Evolutionary conservation across 345 rosid genomes (phyloP).

Genomic region (Camelina sativa): DNA sequence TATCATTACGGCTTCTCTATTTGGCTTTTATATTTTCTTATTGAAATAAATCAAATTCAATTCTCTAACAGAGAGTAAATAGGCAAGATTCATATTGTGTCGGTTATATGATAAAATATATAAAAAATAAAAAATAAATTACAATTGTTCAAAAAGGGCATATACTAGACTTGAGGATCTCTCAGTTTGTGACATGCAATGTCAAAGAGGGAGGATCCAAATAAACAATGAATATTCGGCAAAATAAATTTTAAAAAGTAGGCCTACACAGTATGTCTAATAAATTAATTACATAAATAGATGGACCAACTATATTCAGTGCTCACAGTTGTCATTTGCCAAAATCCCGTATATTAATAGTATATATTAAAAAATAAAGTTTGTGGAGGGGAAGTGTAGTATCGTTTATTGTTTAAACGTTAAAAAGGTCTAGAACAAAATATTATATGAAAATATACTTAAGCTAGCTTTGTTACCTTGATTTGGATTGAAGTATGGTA

Average conservation of each 20-base stretch:
- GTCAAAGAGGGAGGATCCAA: slow-evolving; percentile 17
- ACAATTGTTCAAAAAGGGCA: slow-evolving; percentile 5
- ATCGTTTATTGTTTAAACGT: background rate
- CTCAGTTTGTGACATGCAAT: slow-evolving; percentile 31
- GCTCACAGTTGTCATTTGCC: slow-evolving; percentile 41
- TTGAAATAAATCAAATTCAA: background rate
- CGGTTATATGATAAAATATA: slow-evolving; percentile 22
- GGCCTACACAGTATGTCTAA: slow-evolving; percentile 11
- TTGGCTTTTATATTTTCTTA: slow-evolving; percentile 1
- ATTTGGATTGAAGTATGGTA: slow-evolving; percentile 33
- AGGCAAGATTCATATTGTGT: slow-evolving; percentile 11
- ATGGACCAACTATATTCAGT: slow-evolving; percentile 42
- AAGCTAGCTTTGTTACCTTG: slow-evolving; percentile 34
- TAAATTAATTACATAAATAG: background rate
- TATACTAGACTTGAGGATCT: slow-evolving; percentile 42
- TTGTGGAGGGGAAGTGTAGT: slow-evolving; percentile 3
- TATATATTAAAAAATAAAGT: background rate
- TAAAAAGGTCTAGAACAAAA: background rate
- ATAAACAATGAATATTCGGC: slow-evolving; percentile 2
- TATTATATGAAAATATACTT: slow-evolving; percentile 5
- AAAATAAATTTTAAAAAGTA: slow-evolving; percentile 19
- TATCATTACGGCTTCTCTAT: background rate
- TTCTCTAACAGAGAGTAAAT: background rate
- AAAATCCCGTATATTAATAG: background rate
- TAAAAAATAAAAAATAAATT: no score